Evolutionary conservation across 345 rosid genomes (phyloP).

Genomic region (Corymbia maculata): DNA sequence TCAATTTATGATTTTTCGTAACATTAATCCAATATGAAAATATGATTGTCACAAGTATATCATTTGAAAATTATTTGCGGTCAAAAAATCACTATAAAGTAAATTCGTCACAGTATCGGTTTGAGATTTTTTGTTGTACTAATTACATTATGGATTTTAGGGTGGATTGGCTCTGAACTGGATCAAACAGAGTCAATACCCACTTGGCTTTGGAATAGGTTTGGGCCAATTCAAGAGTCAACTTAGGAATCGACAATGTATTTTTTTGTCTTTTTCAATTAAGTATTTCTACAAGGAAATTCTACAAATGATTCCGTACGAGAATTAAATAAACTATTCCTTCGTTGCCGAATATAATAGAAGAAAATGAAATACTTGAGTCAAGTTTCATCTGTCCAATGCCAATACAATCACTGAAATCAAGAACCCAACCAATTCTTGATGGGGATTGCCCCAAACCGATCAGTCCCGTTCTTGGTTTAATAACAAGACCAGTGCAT

Average conservation of each 20-base stretch:
- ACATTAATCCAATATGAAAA: too few species aligned
- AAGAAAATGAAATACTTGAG: too few species aligned
- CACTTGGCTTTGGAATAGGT: not conserved
- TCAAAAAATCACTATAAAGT: too few species aligned
- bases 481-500: not conserved
- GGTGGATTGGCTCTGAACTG: accelerated
- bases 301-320: accelerated
- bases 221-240: accelerated
- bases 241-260: not conserved
- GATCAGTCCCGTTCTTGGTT: not conserved
- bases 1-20: too few species aligned
- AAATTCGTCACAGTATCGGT: too few species aligned
- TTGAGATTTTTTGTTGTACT: too few species aligned
- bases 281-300: not conserved
- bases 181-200: accelerated
- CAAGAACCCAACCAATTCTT: accelerated
- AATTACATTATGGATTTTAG: not conserved
- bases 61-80: accelerated
- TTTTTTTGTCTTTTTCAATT: too few species aligned
- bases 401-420: not conserved
- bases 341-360: accelerated
- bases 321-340: not conserved
- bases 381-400: accelerated
- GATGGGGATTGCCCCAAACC: not conserved
- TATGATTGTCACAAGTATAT: too few species aligned